Base-by-base conservation (phyloP, 331 rosid species). In the Quercus tomentella region DNA sequence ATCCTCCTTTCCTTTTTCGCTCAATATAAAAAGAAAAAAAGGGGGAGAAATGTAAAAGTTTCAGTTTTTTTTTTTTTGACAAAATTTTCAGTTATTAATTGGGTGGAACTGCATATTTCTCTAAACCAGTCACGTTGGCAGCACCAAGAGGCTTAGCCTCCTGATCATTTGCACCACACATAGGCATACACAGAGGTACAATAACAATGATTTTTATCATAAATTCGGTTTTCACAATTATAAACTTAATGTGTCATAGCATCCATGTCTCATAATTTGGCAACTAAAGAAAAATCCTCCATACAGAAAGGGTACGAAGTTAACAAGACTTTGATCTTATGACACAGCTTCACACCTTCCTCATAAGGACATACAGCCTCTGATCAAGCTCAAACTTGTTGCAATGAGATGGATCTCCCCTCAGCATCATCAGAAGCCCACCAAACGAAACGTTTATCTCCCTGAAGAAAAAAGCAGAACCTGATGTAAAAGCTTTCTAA, bases 331-430 rank as follows among this genome's bases (percentile, higher is more conserved):
- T 20, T 23, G 20, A 61, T 61, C 35, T 61, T 4, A 61, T 4
- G 26, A 62, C 35, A 62, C 37, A 15, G 69, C 69, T 78, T 79
- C 81, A 92, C 4, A 90, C 93, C 86, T 90, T 92, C 97, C 95
- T 92, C 31, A 92, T 87, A 65, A 92, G 85, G 79, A 89, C 89
- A 81, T 70, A 92, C 81, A 92, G 68, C 89, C 89, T 89, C 78
- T 92, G 93, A 84, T 92, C 97, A 49, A 92, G 92, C 77, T 90
- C 95, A 79, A 90, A 92, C 84, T 92, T 92, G 90, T 92, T 92
- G 89, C 84, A 92, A 77, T 92, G 94, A 70, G 97, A 92, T 51
- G 91, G 88, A 66, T 90, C 97, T 26, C 97, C 92, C 82, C 73
- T 89, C 86, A 92, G 80, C 90, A 89, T 41, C 97, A 90, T 92